Conservation (phyloP, 2,329 filamentous ascomycete genomes). For the Penicillium sp. region DNA sequence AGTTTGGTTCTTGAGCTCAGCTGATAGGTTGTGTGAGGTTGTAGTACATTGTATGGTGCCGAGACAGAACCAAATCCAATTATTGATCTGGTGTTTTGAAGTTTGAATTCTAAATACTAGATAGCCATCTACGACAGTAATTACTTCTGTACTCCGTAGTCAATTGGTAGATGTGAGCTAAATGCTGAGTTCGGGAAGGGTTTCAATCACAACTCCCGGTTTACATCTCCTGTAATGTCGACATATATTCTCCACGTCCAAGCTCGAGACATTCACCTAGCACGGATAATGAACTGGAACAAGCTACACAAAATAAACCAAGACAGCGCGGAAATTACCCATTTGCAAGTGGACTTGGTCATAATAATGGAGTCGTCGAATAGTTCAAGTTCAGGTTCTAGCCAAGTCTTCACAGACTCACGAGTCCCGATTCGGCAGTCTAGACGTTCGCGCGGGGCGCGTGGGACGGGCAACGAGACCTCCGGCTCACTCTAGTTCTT, state of each 20-base stretch:
- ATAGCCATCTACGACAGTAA: no score
- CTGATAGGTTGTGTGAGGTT: background rate
- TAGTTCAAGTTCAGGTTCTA: background rate
- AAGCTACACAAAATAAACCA: background rate
- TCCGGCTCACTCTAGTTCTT: background rate
- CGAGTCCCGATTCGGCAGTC: background rate
- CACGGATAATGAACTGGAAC: background rate
- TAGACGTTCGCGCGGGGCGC: background rate
- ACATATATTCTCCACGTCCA: background rate
- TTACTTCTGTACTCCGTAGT: background rate
- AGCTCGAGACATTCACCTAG: background rate
- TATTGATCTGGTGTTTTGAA: background rate
- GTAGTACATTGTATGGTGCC: background rate
- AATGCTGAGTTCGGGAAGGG: background rate
- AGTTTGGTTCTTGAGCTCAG: background rate
- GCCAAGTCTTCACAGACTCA: background rate
- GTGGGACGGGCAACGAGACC: background rate
- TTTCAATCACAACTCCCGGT: background rate
- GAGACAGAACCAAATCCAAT: background rate
- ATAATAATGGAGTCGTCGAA: background rate
- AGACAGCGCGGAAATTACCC: background rate
- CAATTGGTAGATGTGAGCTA: background rate
- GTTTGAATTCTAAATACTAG: background rate
- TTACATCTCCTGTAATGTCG: background rate
- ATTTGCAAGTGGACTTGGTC: background rate